Base-by-base conservation (phyloP, 768 basidiomycete genomes). In the Leccinellum rugosiceps region DNA sequence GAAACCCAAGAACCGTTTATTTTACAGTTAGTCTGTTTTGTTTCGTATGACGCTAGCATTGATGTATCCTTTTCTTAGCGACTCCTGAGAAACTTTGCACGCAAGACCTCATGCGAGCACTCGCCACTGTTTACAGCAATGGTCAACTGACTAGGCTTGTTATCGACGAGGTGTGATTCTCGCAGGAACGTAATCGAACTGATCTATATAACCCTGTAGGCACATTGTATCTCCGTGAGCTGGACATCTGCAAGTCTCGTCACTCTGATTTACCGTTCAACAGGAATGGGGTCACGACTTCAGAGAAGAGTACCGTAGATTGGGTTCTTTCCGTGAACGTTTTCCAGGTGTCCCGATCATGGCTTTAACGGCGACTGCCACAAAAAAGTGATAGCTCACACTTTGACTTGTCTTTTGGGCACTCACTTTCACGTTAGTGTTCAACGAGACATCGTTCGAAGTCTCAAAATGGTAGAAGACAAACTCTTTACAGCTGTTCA, bases 211-310 rank as follows among this genome's bases (percentile, higher is more conserved):
- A 19, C n/a, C 3, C 10, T 21, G 28, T 34, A 89, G 88, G 91
- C 90, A 2, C 90, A 92, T 68, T 91, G 91, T 62, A 90, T 92
- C 61, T 91, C 90, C 19, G 89, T 88, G 60, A 63, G 78, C 59
- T 41, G n/a, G 30, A 43, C 13, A 23, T 41, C 14, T 4, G 6
- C 21, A 30, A 25, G 9, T 44, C 9, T 41, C 1, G 4, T 28
- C 38, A 13, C 11, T n/a, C n/a, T 13, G 8, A 9, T 35, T 61
- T 0, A 58, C 21, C 17, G 19, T 17, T n/a, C 17, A 2, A 28
- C 60, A 90, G 87, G 90, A 92, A 77, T 92, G 90, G 91, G 90
- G 89, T 0, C 89, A 91, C 49, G 85, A 90, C 63, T 92, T 92
- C 67, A 83, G 92, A 25, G 77, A 70, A 31, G 86, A 90, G 44